Evolutionary conservation across 192 early-diverging fungal species (phyloP), one percentile per base, ranked within the genome.

Genomic region (Umbelopsis ramanniana): DNA sequence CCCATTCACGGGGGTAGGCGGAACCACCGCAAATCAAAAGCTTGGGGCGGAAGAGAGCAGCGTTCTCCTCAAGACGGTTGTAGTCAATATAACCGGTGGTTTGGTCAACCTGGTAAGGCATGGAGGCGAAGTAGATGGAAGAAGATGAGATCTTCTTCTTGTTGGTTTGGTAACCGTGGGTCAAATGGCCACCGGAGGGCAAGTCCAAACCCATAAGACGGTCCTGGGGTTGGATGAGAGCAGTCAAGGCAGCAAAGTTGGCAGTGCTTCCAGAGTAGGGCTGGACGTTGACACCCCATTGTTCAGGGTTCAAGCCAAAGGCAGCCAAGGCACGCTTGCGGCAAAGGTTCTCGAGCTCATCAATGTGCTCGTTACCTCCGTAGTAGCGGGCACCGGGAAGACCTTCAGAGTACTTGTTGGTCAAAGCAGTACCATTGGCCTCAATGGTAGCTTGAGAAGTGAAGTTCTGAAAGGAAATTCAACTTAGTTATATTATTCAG

Each of bases 251-350:
- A 33, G 95, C 92, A 84, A 99, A 99, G 89, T 99, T 99, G 82
- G 98, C 98, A 50, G 98, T 98, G 47, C 90, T 92, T 55, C 96
- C 98, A 75, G 98, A 99, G 90, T 99, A 99, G 60, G 98, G 94
- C 87, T 99, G 98, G 52, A 99, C 98, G 75, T 99, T 99, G 78
- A 98, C 98, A 70, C 98, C 98, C 98, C 98, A 99, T 79, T 97
- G 89, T 37, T 81, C 84, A 37, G 94, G 74, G 75, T 92, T 90
- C 55, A 99, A 89, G 78, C 88, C 84, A 83, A 98, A 99, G 35
- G 97, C 98, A 67, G 84, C 88, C 26, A 99, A 87, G 35, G 98
- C 98, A 78, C 98, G 94, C 83, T 93, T 84, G 71, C 94, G 94
- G 89, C 98, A 99, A 66, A 99, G 84, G 70, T 92, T 89, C 87